phyloP scores from a whole-genome alignment of 1,139 yeast species.

The Yamadazyma membranifaciens region DNA sequence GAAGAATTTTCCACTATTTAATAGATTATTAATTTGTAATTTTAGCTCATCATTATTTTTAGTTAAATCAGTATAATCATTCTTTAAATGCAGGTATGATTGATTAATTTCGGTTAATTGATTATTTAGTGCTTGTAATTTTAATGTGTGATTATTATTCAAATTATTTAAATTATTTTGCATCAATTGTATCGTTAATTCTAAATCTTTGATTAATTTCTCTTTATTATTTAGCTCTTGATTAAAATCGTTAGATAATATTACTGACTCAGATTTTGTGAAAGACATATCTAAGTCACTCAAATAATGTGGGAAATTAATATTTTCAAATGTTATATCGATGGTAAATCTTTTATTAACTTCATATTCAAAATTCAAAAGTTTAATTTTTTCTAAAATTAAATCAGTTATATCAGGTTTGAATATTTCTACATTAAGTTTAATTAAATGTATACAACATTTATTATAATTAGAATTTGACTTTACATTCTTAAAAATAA shows the following conservation, averaged over 20 bases:
- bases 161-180: slow-evolving; percentile 38
- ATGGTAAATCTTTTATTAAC: slow-evolving; percentile 7
- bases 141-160: slow-evolving; percentile 25
- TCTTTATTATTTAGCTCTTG: slow-evolving; percentile 22
- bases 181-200: slow-evolving; percentile 41
- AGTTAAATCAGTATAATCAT: slow-evolving; percentile 8
- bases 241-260: background rate
- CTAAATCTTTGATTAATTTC: slow-evolving; percentile 31
- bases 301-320: slow-evolving; percentile 2
- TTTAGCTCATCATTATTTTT: slow-evolving; percentile 9
- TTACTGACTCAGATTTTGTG: background rate
- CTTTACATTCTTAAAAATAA: background rate
- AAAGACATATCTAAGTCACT: slow-evolving; percentile 3
- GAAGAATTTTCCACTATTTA: slow-evolving; percentile 15
- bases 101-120: slow-evolving; percentile 22
- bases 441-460: slow-evolving; percentile 3
- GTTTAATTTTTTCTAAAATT: background rate
- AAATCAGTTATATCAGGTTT: background rate
- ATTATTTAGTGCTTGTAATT: slow-evolving; percentile 16
- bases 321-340: background rate
- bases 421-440: background rate
- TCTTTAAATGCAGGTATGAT: slow-evolving; percentile 7
- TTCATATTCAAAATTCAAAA: slow-evolving; percentile 3
- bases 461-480: slow-evolving; percentile 5
- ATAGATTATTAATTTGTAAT: slow-evolving; percentile 9